Conservation (phyloP, 495 filamentous ascomycete genomes). For the Oidiodendron maius region DNA sequence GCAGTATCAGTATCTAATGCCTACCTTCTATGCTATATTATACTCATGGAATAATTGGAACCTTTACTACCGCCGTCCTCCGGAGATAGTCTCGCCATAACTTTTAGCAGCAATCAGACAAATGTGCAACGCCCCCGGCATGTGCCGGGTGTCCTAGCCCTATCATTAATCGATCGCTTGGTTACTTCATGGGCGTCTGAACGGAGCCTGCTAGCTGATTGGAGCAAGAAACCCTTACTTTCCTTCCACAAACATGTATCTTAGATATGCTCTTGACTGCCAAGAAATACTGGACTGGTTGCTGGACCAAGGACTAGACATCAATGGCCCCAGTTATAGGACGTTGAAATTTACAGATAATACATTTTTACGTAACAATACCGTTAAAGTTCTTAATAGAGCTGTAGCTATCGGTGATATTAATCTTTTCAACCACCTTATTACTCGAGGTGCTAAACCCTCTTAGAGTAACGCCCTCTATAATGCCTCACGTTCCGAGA, state of each 20-base stretch:
- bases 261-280: neutral
- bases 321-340: neutral
- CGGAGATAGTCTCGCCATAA: neutral
- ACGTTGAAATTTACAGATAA: neutral
- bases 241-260: neutral
- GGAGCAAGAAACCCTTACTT: no score
- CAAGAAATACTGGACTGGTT: conserved; percentile 2
- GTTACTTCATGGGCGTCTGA: neutral
- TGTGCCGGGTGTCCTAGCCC: no score
- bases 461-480: conserved; percentile 1
- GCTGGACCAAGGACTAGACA: conserved; percentile 3
- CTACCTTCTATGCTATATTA: conserved; percentile 4
- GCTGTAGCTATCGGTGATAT: neutral
- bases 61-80: conserved; percentile 5
- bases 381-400: neutral
- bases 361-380: neutral
- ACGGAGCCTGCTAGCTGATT: neutral
- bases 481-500: neutral
- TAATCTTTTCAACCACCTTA: conserved; percentile 2
- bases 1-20: neutral
- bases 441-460: neutral
- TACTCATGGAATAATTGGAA: conserved; percentile 6
- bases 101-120: no score
- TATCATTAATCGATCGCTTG: no score
- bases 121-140: no score